A percentile compares a stretch with the other conserved stretches of the same genome.
Evolutionary conservation across 2,329 filamentous ascomycete genomes (phyloP).

Genomic region (Diaporthe sp.): DNA sequence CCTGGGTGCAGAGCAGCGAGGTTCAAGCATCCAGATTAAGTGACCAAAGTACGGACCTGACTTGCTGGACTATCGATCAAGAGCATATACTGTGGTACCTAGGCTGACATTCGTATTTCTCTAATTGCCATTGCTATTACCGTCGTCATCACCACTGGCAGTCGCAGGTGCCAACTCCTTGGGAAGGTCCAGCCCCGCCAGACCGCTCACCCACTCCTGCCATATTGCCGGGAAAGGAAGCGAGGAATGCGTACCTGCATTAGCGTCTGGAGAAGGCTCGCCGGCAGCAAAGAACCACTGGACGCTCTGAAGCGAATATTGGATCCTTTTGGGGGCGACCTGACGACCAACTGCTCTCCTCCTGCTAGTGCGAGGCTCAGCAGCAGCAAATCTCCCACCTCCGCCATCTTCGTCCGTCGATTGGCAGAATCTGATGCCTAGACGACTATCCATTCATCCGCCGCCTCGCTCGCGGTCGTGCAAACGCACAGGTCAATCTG

Average conservation of each 20-base stretch:
- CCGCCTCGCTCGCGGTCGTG: not conserved
- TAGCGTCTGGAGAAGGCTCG: slow-evolving; percentile 20
- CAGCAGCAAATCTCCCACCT: slow-evolving; percentile 5
- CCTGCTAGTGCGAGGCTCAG: slow-evolving; percentile 18
- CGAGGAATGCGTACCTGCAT: slow-evolving; percentile 32
- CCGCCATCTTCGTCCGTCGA: slow-evolving; percentile 15
- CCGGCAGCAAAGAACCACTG: not conserved
- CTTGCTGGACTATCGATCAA: not conserved
- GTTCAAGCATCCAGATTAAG: not conserved
- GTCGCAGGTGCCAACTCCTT: slow-evolving; percentile 9
- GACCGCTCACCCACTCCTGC: slow-evolving; percentile 12
- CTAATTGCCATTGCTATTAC: not conserved
- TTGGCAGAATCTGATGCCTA: not conserved
- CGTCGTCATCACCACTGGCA: not conserved
- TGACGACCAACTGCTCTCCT: slow-evolving; percentile 2
- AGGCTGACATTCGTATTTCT: slow-evolving; percentile 14
- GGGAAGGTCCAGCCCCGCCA: slow-evolving; percentile 6
- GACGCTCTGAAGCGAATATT: not conserved
- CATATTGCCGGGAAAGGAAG: slow-evolving; percentile 1
- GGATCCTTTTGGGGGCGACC: slow-evolving; percentile 18
- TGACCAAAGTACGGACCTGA: not conserved
- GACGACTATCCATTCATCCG: not conserved
- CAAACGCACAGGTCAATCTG: not conserved
- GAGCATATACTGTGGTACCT: not conserved
- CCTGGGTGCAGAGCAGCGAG: not conserved